These are phyloP conservation scores for Talaromyces atroroseus DNA, from an alignment of 2,329 filamentous ascomycete genomes.

Conservation along the genomic window DNA sequence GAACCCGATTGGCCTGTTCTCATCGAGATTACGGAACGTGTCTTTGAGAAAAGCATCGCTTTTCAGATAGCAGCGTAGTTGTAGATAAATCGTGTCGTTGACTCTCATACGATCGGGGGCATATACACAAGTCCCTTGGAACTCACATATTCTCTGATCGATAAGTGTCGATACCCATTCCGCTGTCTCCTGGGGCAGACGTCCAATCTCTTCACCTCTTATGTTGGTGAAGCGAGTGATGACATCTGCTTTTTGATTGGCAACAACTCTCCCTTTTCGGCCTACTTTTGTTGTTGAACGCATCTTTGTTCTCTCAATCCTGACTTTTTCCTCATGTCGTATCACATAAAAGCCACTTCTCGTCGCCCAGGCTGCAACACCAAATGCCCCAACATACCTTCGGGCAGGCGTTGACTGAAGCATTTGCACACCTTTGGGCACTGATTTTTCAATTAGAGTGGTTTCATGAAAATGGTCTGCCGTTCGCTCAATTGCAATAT, in stretches of 20 bases:
- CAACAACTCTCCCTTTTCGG: constrained; percentile 41
- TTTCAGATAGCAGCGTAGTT: constrained; percentile 72
- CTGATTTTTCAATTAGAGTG: background rate
- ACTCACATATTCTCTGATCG: constrained; percentile 81
- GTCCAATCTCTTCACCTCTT: constrained; percentile 74
- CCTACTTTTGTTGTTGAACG: constrained; percentile 50
- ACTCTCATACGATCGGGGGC: constrained; percentile 78
- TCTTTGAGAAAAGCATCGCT: constrained; percentile 65
- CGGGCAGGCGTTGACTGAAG: constrained; percentile 40
- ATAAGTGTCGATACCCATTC: constrained; percentile 89
- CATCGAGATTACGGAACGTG: constrained; percentile 48
- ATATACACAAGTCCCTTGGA: constrained; percentile 84
- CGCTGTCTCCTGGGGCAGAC: constrained; percentile 79
- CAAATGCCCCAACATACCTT: constrained; percentile 86
- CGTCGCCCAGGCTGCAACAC: constrained; percentile 87
- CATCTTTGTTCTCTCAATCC: constrained; percentile 78
- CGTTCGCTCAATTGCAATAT: background rate
- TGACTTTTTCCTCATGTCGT: constrained; percentile 74
- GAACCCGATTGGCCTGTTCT: constrained; percentile 65
- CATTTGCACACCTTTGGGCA: constrained; percentile 14
- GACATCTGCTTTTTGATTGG: constrained; percentile 68
- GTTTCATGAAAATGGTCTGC: background rate
- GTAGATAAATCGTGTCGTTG: constrained; percentile 91
- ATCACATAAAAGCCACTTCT: constrained; percentile 71
- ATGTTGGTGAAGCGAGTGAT: constrained; percentile 85